Base-by-base conservation (phyloP, 176 grass and related monocot genomes). In the Cenchrus fungigraminus region DNA sequence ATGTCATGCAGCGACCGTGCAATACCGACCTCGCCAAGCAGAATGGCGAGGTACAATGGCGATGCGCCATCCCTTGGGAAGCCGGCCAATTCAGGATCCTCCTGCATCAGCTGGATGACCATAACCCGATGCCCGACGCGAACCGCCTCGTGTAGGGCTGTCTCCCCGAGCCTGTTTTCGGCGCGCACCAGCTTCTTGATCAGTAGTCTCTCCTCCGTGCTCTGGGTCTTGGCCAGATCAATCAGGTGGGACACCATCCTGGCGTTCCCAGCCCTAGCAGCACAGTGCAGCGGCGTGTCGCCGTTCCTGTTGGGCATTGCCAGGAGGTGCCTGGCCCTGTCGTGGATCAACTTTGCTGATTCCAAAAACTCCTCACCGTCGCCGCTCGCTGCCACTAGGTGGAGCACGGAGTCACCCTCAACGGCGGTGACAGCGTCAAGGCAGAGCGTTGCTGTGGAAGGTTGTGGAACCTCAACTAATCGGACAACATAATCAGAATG, bases 201-300 rank as follows among this genome's bases (percentile, higher is more conserved):
- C 34, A 19, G 14, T 19, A 42, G 37, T 34, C 34, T 56, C 54
- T 17, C 54, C 54, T 34, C 34, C 34, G 34, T 34, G 34, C 34
- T 34, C 5, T 17, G 54, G 20, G n/a, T 14, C 43, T 9, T 31
- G 28, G 43, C 60, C 12, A 79, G 57, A 17, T 65, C 3, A 6
- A 79, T 65, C 12, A 79, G 77, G 12, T 29, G 13, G 12, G 43
- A 79, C 8, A 79, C 77, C 77, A 79, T 79, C 25, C 19, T 47
- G 22, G 22, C 1, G 0, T 79, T 79, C 65, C 65, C 65, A 68
- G 65, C 65, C 65, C 65, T 68, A 42, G 65, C 34, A 6, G 65
- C 65, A 3, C 44, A 29, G 42, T 79, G 77, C 77, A 79, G 10
- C 2, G 77, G 60, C 13, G 77, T 79, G 45, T 51, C 77, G 50